Evolutionary conservation across 2,329 filamentous ascomycete genomes (phyloP).

Genomic region (Talaromyces rugulosus): DNA sequence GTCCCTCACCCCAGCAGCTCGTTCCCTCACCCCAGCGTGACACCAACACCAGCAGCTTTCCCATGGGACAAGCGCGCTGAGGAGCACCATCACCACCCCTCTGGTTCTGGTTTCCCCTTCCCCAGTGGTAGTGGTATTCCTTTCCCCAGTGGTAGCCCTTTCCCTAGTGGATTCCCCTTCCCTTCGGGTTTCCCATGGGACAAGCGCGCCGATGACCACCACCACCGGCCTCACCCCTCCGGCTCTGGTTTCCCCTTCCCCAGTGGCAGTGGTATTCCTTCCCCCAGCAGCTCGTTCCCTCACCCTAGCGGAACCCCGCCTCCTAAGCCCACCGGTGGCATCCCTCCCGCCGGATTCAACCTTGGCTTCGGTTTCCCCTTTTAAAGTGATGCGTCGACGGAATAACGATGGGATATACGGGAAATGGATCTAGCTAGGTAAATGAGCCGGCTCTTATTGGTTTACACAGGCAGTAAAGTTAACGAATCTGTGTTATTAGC

Average conservation of each 20-base stretch:
- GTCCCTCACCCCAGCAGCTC: not conserved
- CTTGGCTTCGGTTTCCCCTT: not conserved
- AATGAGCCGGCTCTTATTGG: not conserved
- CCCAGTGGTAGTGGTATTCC: not conserved
- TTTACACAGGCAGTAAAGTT: not conserved
- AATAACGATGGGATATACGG: not conserved
- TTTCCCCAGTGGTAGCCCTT: not conserved
- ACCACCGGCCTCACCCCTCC: slow-evolving; percentile 1
- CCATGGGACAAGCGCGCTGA: not conserved
- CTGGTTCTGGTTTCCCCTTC: not conserved
- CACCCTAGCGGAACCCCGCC: not conserved
- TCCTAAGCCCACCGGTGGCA: not conserved
- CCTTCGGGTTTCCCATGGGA: not conserved
- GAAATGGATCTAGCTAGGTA: not conserved
- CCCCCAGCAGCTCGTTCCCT: not conserved
- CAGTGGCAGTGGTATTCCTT: not conserved
- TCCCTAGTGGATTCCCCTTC: not conserved
- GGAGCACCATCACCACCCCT: not conserved
- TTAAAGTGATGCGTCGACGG: not conserved
- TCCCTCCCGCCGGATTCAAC: not conserved
- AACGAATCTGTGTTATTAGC: not conserved
- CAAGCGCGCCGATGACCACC: not conserved
- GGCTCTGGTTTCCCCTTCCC: not conserved
- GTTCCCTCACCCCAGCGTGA: not conserved
- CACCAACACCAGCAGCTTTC: not conserved